phyloP scores from a whole-genome alignment of 192 early-diverging fungal species.

The Linnemannia elongata region DNA sequence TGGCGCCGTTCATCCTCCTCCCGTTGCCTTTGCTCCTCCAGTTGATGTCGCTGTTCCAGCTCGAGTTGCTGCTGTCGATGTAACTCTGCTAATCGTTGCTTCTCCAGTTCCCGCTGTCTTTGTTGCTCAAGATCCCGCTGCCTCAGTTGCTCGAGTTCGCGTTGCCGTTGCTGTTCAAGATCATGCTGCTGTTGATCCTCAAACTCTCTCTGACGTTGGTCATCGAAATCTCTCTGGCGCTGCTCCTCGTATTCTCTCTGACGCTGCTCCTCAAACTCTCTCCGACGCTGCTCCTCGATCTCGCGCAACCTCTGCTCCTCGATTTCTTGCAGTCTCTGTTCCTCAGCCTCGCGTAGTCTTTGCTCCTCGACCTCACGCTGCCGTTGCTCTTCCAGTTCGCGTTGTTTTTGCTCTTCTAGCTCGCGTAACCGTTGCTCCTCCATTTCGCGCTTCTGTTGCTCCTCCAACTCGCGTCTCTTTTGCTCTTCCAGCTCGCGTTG shows the following conservation, averaged over 20 bases:
- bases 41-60: background rate
- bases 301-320: background rate
- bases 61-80: conserved; percentile 8
- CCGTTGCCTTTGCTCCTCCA: background rate
- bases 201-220: conserved; percentile 4
- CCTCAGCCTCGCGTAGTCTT: background rate
- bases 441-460: background rate
- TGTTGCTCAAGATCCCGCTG: background rate
- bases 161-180: background rate
- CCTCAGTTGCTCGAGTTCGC: conserved; percentile 10
- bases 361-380: background rate
- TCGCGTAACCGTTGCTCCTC: background rate
- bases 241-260: conserved; percentile 7
- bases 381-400: background rate
- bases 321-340: background rate
- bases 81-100: background rate
- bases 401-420: background rate
- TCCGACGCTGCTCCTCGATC: background rate
- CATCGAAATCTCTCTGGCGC: background rate
- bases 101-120: background rate
- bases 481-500: conserved; percentile 13
- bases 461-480: background rate
- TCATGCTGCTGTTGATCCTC: background rate
- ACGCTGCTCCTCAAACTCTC: background rate
- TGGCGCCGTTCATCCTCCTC: conserved; percentile 7